Evolutionary conservation across 179 eudicot genomes (phyloP).

Genomic region (Silene coronaria): DNA sequence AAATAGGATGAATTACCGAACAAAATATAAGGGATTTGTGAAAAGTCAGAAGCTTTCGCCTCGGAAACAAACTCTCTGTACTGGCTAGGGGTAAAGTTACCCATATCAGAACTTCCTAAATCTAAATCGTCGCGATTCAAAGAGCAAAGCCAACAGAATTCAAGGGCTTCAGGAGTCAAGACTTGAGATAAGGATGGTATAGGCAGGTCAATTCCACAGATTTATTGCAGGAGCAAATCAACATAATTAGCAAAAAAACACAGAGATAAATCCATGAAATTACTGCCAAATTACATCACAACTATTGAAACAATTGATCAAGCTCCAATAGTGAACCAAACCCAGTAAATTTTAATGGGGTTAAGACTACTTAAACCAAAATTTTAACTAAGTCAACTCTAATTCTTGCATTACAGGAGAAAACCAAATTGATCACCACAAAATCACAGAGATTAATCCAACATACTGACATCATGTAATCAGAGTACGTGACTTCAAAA

Average conservation of each 20-base stretch:
- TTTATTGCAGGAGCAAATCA: neutral
- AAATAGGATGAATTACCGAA: neutral
- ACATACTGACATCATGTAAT: neutral
- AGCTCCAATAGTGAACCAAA: neutral
- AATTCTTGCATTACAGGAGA: neutral
- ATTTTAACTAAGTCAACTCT: neutral
- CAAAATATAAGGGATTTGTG: neutral
- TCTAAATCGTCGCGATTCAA: neutral
- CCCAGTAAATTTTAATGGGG: neutral
- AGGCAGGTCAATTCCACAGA: neutral
- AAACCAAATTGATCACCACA: neutral
- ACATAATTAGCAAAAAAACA: neutral
- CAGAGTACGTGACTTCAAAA: neutral
- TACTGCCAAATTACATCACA: neutral
- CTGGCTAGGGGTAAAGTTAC: neutral
- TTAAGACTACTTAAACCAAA: neutral
- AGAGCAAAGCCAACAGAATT: neutral
- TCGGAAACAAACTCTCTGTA: neutral
- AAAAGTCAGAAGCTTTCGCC: neutral
- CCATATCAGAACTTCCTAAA: neutral
- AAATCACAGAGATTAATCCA: neutral
- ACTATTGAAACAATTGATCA: neutral
- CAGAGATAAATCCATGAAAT: neutral
- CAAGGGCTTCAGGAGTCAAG: neutral
- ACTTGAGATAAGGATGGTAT: neutral